These are phyloP conservation scores for Maudiozyma humilis DNA, from an alignment of 1,139 yeast genomes.

Conservation along the genomic window DNA sequence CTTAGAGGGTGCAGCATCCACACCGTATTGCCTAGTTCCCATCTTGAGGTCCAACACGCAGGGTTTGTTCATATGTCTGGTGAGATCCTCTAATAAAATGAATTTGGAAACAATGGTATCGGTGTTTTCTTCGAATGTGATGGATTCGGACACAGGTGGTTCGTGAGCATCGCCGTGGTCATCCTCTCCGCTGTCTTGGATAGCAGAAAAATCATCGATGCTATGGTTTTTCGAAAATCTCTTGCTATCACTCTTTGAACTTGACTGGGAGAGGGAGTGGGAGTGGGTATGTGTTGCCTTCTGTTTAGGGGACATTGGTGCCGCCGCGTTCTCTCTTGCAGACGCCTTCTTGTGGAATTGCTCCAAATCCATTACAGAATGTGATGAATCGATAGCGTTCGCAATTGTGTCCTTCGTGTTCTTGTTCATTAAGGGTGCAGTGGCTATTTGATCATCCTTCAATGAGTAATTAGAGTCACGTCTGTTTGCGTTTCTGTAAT, in stretches of 20 bases:
- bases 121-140: constrained; percentile 12
- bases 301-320: not conserved
- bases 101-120: constrained; percentile 43
- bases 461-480: constrained; percentile 22
- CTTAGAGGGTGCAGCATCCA: constrained; percentile 69
- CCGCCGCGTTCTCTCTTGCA: constrained; percentile 13
- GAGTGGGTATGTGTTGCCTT: not conserved
- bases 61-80: constrained; percentile 72
- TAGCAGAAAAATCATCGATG: not conserved
- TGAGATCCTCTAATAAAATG: constrained; percentile 83
- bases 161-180: not conserved
- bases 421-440: constrained; percentile 21
- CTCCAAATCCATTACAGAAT: constrained; percentile 27
- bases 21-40: constrained; percentile 99
- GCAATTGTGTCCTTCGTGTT: constrained; percentile 21
- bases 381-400: constrained; percentile 23
- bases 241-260: not conserved
- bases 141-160: constrained; percentile 11
- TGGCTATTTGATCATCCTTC: constrained; percentile 7
- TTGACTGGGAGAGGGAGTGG: constrained; percentile 2
- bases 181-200: not conserved
- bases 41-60: constrained; percentile 91
- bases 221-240: not conserved
- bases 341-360: constrained; percentile 25
- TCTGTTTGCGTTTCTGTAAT: constrained; percentile 8